Percentiles rank a stretch among this genome's conserved stretches.
These are phyloP conservation scores for Citrus hindsii DNA, from an alignment of 345 rosid genomes.

Conservation along the genomic window DNA sequence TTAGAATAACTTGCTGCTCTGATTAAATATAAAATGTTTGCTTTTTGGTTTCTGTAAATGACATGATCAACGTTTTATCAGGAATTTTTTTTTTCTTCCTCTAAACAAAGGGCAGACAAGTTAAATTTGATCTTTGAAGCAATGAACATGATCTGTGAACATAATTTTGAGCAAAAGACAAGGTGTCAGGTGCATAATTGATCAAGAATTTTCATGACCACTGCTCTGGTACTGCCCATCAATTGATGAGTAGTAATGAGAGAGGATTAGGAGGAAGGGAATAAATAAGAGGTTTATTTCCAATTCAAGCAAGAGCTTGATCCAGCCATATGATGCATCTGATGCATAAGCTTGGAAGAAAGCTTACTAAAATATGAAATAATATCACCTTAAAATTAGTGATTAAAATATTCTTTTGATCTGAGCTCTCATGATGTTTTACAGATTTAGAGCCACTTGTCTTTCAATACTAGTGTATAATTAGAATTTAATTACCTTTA, in stretches of 20 bases:
- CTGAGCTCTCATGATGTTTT: accelerated
- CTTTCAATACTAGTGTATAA: too few relatives aligned
- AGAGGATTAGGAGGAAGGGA: too few relatives aligned
- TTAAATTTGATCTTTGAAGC: not conserved
- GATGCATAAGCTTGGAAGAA: too few relatives aligned
- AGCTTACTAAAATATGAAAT: not conserved
- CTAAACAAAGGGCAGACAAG: not conserved
- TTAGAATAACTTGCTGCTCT: not conserved
- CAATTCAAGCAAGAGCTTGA: too few relatives aligned
- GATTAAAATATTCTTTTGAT: accelerated
- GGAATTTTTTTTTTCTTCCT: not conserved
- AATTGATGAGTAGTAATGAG: too few relatives aligned
- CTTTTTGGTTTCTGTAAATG: not conserved
- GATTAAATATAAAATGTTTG: too few relatives aligned
- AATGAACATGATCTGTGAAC: not conserved
- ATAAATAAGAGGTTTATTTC: too few relatives aligned
- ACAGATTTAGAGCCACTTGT: too few relatives aligned
- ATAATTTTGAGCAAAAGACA: not conserved
- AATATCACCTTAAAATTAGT: constrained; percentile 32
- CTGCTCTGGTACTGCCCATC: too few relatives aligned
- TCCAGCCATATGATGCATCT: too few relatives aligned
- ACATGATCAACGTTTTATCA: too few relatives aligned
- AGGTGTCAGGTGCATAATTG: not conserved
- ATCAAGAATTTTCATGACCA: not conserved
- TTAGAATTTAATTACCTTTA: too few relatives aligned